phyloP scores from a whole-genome alignment of 345 rosid species.

The Eucalyptus erythrocorys region DNA sequence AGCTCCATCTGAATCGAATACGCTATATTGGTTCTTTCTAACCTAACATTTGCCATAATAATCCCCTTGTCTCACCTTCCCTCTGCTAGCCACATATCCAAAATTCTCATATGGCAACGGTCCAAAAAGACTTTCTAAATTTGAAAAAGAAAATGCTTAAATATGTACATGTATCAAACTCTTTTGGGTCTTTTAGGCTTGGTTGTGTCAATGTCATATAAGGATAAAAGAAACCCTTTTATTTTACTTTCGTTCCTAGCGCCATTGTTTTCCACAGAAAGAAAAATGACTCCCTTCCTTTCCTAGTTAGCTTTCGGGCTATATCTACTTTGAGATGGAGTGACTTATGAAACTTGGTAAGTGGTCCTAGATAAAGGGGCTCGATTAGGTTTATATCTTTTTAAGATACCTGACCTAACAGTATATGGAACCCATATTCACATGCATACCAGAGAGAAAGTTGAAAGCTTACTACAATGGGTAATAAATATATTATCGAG shows the following conservation, averaged over 20 bases:
- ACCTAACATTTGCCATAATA: neutral
- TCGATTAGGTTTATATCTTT: neutral
- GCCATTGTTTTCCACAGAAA: neutral
- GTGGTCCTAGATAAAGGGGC: neutral
- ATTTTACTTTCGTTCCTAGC: neutral
- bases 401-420: neutral
- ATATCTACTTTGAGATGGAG: neutral
- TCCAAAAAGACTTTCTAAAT: neutral
- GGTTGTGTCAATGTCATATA: neutral
- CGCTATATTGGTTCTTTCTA: neutral
- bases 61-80: neutral
- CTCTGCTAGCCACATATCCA: neutral
- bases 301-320: neutral
- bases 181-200: neutral
- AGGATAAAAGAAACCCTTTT: neutral
- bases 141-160: neutral
- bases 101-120: neutral
- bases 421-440: neutral
- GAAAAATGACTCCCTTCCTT: neutral
- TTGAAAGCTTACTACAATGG: neutral
- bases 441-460: neutral
- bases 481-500: neutral
- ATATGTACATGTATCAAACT: neutral
- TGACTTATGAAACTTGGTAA: neutral
- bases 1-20: neutral